Percentiles rank a stretch among this genome's conserved stretches.
Conservation (phyloP, 2,329 filamentous ascomycete genomes). For the Teratosphaeria pseudoeucalypti region DNA sequence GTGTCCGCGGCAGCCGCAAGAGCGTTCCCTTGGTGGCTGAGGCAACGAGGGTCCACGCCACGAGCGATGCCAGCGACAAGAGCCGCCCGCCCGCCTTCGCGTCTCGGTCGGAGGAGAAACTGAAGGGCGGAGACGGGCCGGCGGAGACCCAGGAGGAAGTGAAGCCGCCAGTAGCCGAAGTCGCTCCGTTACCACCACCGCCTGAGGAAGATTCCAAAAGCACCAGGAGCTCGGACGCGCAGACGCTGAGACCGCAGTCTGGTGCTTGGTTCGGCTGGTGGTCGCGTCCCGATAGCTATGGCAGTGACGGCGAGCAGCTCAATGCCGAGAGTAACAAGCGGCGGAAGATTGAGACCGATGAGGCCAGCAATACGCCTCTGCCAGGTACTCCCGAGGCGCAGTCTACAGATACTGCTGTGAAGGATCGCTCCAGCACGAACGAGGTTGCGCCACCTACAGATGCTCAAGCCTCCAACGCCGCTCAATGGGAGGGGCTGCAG, state of each 20-base stretch:
- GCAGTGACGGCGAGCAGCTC: conserved; percentile 24
- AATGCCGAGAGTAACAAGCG: conserved; percentile 19
- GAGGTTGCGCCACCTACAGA: neutral
- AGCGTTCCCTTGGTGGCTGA: conserved; percentile 34
- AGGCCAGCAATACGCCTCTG: conserved; percentile 32
- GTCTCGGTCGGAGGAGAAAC: conserved; percentile 16
- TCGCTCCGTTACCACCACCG: conserved; percentile 36
- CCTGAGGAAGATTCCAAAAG: conserved; percentile 18
- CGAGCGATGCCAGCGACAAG: conserved; percentile 19
- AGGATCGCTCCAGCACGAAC: neutral
- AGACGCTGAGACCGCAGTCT: conserved; percentile 13
- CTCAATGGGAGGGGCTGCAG: conserved; percentile 8
- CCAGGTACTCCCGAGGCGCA: conserved; percentile 22
- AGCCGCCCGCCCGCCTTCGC: conserved; percentile 9
- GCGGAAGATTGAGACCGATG: conserved; percentile 20
- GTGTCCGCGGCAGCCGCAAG: conserved; percentile 37
- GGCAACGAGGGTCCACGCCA: conserved; percentile 37
- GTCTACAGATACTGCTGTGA: neutral
- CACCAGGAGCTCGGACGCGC: conserved; percentile 11
- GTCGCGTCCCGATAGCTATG: conserved; percentile 40
- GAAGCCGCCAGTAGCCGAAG: conserved; percentile 14
- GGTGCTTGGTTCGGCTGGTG: conserved; percentile 40
- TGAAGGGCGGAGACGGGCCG: conserved; percentile 9
- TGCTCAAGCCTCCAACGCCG: neutral
- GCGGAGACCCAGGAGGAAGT: conserved; percentile 14